Conservation (phyloP, 2,329 filamentous ascomycete species). For the Colletotrichum musae region DNA sequence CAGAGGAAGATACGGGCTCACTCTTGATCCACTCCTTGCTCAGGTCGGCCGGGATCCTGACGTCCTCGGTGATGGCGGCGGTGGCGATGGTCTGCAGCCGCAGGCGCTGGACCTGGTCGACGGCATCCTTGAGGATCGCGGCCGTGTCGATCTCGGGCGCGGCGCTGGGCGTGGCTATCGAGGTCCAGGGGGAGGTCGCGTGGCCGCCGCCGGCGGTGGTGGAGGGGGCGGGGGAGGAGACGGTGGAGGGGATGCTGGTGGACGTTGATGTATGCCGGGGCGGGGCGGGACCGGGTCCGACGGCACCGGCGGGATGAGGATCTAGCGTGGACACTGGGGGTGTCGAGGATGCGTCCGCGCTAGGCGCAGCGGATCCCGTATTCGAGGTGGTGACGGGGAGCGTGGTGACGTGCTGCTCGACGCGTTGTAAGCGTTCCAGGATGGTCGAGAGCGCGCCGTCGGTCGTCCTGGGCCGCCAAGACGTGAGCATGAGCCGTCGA, state of each 20-base stretch:
- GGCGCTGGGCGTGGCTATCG: conserved; percentile 7
- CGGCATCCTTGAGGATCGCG: conserved; percentile 48
- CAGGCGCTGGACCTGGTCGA: conserved; percentile 47
- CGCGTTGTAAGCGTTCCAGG: conserved; percentile 48
- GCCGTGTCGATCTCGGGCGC: conserved; percentile 38
- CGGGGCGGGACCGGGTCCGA: conserved; percentile 16
- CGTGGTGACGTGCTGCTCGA: conserved; percentile 45
- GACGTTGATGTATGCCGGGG: conserved; percentile 23
- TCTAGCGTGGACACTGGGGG: too few relatives aligned
- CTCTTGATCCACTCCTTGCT: conserved; percentile 48
- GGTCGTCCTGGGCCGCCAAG: conserved; percentile 24
- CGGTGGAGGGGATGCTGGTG: conserved; percentile 33
- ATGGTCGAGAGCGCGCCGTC: conserved; percentile 46
- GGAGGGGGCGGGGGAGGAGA: conserved; percentile 36
- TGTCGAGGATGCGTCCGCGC: neutral
- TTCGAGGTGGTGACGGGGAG: neutral
- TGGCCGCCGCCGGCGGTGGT: conserved; percentile 2
- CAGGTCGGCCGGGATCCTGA: conserved; percentile 47
- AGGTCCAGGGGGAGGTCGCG: conserved; percentile 23
- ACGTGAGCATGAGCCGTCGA: conserved; percentile 13
- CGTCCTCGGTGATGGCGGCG: conserved; percentile 44
- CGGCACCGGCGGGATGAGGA: neutral
- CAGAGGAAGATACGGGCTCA: conserved; percentile 16
- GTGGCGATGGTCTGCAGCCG: conserved; percentile 44
- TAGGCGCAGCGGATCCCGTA: neutral